phyloP scores from a whole-genome alignment of 2,329 filamentous ascomycete species.

The Aspergillus sp. region DNA sequence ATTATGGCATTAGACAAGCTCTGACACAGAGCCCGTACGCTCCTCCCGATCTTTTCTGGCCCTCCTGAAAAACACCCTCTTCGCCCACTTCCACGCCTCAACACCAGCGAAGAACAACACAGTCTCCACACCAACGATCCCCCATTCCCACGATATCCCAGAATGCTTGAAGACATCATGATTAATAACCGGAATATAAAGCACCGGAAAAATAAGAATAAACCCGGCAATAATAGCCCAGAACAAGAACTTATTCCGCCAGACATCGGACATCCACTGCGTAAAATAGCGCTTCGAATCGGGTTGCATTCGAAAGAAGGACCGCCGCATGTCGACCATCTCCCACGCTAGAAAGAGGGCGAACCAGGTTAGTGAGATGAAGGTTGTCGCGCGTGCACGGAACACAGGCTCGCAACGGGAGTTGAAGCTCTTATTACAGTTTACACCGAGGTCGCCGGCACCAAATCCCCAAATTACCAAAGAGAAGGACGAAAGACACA shows the following conservation, averaged over 20 bases:
- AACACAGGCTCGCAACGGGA: slow-evolving; percentile 62
- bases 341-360: slow-evolving; percentile 77
- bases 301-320: slow-evolving; percentile 73
- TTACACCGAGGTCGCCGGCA: slow-evolving; percentile 56
- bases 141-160: slow-evolving; percentile 69
- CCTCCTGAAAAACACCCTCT: slow-evolving; percentile 53
- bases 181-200: slow-evolving; percentile 70
- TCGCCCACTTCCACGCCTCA: slow-evolving; percentile 67
- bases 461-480: slow-evolving; percentile 65
- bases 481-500: slow-evolving; percentile 64
- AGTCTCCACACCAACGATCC: slow-evolving; percentile 61
- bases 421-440: slow-evolving; percentile 62
- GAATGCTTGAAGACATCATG: slow-evolving; percentile 64
- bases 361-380: slow-evolving; percentile 73
- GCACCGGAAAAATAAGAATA: slow-evolving; percentile 54
- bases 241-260: slow-evolving; percentile 72
- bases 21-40: too few species aligned
- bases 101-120: slow-evolving; percentile 63
- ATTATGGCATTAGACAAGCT: too few species aligned
- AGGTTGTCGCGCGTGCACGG: slow-evolving; percentile 70
- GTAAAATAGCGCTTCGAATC: slow-evolving; percentile 60
- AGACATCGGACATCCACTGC: slow-evolving; percentile 67
- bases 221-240: slow-evolving; percentile 50
- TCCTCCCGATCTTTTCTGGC: background rate
- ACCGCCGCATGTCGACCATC: slow-evolving; percentile 69